These are phyloP conservation scores for Botryotinia calthae DNA, from an alignment of 2,329 filamentous ascomycete species.

Conservation along the genomic window DNA sequence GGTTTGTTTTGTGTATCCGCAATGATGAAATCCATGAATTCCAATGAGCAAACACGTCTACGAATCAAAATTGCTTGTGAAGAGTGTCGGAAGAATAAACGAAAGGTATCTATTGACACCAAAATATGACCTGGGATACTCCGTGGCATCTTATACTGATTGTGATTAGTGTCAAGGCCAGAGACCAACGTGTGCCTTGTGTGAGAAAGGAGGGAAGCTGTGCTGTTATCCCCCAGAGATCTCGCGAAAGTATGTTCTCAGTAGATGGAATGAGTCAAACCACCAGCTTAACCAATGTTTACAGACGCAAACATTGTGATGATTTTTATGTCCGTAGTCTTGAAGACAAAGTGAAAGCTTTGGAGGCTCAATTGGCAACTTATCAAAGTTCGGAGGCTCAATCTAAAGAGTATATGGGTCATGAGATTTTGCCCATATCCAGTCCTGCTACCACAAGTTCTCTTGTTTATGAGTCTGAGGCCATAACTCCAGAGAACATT, in stretches of 20 bases:
- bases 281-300: background rate
- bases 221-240: constrained; percentile 8
- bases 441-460: background rate
- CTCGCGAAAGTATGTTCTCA: constrained; percentile 8
- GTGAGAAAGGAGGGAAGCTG: background rate
- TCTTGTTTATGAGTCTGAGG: background rate
- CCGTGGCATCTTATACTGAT: background rate
- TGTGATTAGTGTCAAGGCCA: background rate
- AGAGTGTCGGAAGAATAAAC: constrained; percentile 3
- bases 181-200: background rate
- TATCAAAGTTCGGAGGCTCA: background rate
- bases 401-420: background rate
- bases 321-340: background rate
- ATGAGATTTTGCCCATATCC: background rate
- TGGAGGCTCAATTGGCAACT: background rate
- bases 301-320: background rate
- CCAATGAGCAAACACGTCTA: background rate
- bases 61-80: constrained; percentile 7
- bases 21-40: background rate
- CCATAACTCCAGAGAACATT: background rate
- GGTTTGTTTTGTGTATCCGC: background rate
- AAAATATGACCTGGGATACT: background rate
- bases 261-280: background rate
- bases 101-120: background rate
- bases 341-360: background rate